These are phyloP conservation scores for Cylindricascospora bacillispora DNA, from an alignment of 1,139 yeast species.

Conservation along the genomic window DNA sequence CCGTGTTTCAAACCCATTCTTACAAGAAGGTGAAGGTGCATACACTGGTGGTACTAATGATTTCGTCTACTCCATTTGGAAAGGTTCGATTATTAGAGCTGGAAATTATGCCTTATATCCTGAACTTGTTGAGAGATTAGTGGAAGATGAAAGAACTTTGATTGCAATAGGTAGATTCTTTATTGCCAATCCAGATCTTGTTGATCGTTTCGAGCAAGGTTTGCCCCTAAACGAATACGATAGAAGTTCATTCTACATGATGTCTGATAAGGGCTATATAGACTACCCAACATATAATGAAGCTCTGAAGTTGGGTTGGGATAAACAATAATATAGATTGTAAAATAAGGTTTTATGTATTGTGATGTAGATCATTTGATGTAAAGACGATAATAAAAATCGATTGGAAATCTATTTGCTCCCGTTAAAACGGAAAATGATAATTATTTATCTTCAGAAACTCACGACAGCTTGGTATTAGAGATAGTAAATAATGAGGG, in stretches of 20 bases:
- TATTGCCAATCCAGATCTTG: constrained; percentile 39
- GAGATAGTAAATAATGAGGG: too few species aligned
- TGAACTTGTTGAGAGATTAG: constrained; percentile 17
- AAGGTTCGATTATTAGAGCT: constrained; percentile 29
- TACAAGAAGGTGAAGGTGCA: constrained; percentile 7
- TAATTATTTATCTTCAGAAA: too few species aligned
- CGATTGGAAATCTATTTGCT: too few species aligned
- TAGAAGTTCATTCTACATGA: constrained; percentile 27
- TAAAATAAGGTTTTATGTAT: too few species aligned
- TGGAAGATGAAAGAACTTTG: constrained; percentile 28
- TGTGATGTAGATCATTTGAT: too few species aligned
- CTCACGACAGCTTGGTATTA: too few species aligned
- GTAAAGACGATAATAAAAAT: too few species aligned
- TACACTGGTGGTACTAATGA: constrained; percentile 11
- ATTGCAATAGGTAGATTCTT: constrained; percentile 36
- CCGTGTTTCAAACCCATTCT: constrained; percentile 15
- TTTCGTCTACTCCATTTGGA: constrained; percentile 27
- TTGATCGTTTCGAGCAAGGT: constrained; percentile 29
- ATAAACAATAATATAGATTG: constrained; percentile 1
- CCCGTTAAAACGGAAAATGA: too few species aligned
- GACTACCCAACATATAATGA: constrained; percentile 17
- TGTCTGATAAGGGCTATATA: constrained; percentile 26
- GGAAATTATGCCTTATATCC: constrained; percentile 26
- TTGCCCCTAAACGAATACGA: constrained; percentile 9
- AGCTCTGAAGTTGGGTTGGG: neutral